Evolutionary conservation across 202 grass and related monocot genomes (phyloP).

Genomic region (Dendrocalamus latiflorus): DNA sequence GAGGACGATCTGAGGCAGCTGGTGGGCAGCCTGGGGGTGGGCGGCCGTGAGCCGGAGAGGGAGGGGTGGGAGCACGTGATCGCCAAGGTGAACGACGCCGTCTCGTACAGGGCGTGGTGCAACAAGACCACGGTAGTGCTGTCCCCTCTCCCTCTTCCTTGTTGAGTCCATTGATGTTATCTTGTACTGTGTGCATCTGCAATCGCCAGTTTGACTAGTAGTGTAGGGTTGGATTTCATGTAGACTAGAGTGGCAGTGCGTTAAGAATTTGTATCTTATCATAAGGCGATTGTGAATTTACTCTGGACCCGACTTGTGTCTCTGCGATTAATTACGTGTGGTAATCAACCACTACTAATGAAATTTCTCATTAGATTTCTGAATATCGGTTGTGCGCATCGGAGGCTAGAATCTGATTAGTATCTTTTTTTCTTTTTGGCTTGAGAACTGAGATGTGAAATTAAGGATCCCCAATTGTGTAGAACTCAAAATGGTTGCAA

Average conservation of each 20-base stretch:
- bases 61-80: constrained; percentile 62
- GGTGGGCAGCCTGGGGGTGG: constrained; percentile 38
- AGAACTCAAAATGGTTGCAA: not conserved
- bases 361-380: not conserved
- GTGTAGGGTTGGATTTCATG: not conserved
- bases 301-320: no score
- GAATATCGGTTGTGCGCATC: not conserved
- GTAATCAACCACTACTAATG: not conserved
- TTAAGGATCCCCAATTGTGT: not conserved
- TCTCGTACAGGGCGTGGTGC: constrained; percentile 78
- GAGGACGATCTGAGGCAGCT: constrained; percentile 70
- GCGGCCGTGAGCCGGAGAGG: constrained; percentile 34
- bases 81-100: constrained; percentile 47
- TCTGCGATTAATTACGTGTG: not conserved
- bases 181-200: no score
- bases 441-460: not conserved
- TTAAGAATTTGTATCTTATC: not conserved
- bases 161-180: not conserved
- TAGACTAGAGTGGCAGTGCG: not conserved
- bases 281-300: not conserved
- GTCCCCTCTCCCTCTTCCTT: not conserved
- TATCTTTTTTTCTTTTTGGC: not conserved
- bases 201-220: not conserved
- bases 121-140: constrained; percentile 50
- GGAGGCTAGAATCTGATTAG: not conserved